Conservation (phyloP, 192 early-diverging fungal species). For the Allomyces javanicus region DNA sequence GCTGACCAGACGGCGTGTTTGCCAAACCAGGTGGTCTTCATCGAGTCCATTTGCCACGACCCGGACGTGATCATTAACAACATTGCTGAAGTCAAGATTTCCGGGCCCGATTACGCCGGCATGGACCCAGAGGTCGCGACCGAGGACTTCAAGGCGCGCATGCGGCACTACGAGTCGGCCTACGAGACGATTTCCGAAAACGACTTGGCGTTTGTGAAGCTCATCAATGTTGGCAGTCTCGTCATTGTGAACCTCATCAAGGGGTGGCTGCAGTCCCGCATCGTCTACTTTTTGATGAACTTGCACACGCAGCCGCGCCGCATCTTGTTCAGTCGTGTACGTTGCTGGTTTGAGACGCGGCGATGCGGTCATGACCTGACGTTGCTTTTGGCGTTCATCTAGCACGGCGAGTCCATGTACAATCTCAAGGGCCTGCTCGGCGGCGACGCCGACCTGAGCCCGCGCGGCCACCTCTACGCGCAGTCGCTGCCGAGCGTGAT, state of each 20-base stretch:
- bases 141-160: constrained; percentile 75
- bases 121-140: constrained; percentile 75
- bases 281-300: constrained; percentile 99
- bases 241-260: constrained; percentile 87
- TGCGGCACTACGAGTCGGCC: constrained; percentile 71
- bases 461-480: constrained; percentile 73
- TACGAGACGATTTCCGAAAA: constrained; percentile 78
- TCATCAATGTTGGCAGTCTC: constrained; percentile 80
- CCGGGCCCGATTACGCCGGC: constrained; percentile 80
- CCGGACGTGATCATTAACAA: constrained; percentile 70
- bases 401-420: constrained; percentile 83
- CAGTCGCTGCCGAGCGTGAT: constrained; percentile 64
- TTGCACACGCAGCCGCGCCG: constrained; percentile 85
- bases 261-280: constrained; percentile 86
- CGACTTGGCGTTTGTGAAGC: constrained; percentile 68
- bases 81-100: constrained; percentile 87
- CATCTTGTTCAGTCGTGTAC: constrained; percentile 69
- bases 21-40: constrained; percentile 64
- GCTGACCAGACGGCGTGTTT: background rate
- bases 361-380: constrained; percentile 1
- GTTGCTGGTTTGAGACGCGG: constrained; percentile 6
- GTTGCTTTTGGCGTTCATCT: constrained; percentile 5
- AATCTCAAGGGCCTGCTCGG: constrained; percentile 86
- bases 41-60: constrained; percentile 88
- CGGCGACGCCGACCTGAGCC: constrained; percentile 77